Base-by-base conservation (phyloP, 225 moss, liverwort and hornwort species). In the Marchantia polymorpha region DNA sequence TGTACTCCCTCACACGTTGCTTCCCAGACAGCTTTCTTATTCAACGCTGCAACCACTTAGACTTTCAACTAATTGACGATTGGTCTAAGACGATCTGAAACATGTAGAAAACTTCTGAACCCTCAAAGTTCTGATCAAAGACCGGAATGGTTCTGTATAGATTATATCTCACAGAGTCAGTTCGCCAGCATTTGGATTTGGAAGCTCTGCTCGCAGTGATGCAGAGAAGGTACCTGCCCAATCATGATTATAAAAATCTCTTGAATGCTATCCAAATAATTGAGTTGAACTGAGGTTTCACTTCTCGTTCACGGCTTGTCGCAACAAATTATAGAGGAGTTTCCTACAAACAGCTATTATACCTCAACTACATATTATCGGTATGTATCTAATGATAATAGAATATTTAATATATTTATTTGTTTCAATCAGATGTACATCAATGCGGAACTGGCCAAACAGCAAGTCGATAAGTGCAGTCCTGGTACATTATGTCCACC, bases 391-490 rank as follows among this genome's bases (percentile, higher is more conserved):
- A 9, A 47, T 65, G 2, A 2, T 49, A 29, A 10, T 13, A 23
- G 14, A 17, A 65, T 80, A n/a, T n/a, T n/a, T n/a, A 16, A 9
- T 27, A 19, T 20, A 29, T 67, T 52, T 19, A 22, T 70, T 49
- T 65, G 23, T 64, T 14, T 48, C n/a, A 55, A 48, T n/a, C 79
- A 87, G 87, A 84, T 84, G 81, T 87, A 84, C 67, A 56, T 87
- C 52, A 87, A 87, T 77, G 87, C 87, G 71, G 87, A 87, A 70
- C 25, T 87, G 55, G 87, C 87, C 75, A 87, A 84, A 80, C 77
- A 84, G 67, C 83, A 87, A 81, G 83, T 83, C 50, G 87, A 84
- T 53, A 87, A 84, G 19, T 83, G 83, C 75, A 87, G 87, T 76
- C 87, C 87, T 61, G 87, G 87, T 87, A 84, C 50, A 31, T 59